Conservation (phyloP, 305 asterid species). For the Solanum hybrid region DNA sequence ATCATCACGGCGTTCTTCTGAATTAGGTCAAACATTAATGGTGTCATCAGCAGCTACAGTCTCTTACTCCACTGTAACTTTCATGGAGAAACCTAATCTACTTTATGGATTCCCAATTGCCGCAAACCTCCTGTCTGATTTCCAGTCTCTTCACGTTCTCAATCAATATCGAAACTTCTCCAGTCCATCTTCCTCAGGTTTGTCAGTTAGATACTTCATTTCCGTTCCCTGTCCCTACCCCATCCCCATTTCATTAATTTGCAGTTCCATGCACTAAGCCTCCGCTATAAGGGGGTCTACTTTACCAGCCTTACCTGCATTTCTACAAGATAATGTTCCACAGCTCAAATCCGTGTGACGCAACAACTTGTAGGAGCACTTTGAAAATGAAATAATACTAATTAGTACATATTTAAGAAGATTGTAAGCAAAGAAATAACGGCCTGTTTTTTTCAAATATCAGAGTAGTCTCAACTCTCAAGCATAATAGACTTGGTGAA, state of each 20-base stretch:
- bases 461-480: background rate
- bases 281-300: background rate
- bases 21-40: slow-evolving; percentile 29
- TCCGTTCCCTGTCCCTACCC: background rate
- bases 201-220: background rate
- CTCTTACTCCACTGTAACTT: slow-evolving; percentile 34
- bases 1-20: slow-evolving; percentile 22
- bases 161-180: slow-evolving; percentile 52
- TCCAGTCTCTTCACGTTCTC: slow-evolving; percentile 6
- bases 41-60: slow-evolving; percentile 45
- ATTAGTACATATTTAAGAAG: background rate
- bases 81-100: slow-evolving; percentile 24
- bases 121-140: slow-evolving; percentile 1
- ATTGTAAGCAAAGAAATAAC: background rate
- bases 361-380: background rate
- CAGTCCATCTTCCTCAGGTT: slow-evolving; percentile 55
- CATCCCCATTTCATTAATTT: background rate
- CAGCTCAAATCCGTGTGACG: background rate
- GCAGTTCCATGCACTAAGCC: background rate
- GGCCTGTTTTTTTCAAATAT: background rate
- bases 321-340: background rate
- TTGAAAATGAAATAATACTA: background rate
- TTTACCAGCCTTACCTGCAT: background rate
- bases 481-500: background rate
- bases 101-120: slow-evolving; percentile 22